Evolutionary conservation across 1,284 basidiomycete genomes (phyloP), one percentile per base, ranked within the genome.

Genomic region (Ceratobasidium theobromae): DNA sequence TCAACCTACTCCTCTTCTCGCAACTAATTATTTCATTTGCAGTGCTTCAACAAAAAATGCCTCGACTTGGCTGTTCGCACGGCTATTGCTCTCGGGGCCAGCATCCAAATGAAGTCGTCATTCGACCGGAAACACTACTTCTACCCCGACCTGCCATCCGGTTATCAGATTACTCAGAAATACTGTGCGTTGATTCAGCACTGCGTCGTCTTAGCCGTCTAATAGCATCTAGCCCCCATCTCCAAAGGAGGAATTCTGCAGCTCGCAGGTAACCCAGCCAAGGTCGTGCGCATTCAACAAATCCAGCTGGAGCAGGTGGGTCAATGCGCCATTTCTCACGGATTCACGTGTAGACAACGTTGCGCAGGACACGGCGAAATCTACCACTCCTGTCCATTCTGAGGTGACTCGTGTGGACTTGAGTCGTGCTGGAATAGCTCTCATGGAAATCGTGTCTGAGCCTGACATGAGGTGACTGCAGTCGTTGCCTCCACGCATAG

Each of bases 91-190:
- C 81, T 99, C 32, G 79, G 86, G 35, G 87, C 91, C 48, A 71
- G 83, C 0, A 81, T 98, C 8, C 89, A 92, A 71, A 72, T 71
- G 0, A 80, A 82, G n/a, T 95, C 91, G 0, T 82, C 89, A 1
- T 98, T 98, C 71, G 96, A 99, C 77, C 82, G 96, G 71, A 99
- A 99, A 75, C 96, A 99, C 75, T 99, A 99, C 75, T 98, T 98
- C 77, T 99, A 99, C 75, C 85, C 93, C 1, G 96, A 99, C 76
- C 83, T 98, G 32, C 94, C 97, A 0, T 81, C 89, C 2, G 96
- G 95, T 0, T 99, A 95, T 76, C 97, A 99, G 77, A 96, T 98
- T 70, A 98, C 96, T 0, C 96, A 98, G 74, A 90, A 93, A 71
- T 98, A 98, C 76, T 82, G 89, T 89, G 65, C 65, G 84, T 73